Evolutionary conservation across 2,329 filamentous ascomycete genomes (phyloP).

Genomic region (Akanthomyces uredinophilus): DNA sequence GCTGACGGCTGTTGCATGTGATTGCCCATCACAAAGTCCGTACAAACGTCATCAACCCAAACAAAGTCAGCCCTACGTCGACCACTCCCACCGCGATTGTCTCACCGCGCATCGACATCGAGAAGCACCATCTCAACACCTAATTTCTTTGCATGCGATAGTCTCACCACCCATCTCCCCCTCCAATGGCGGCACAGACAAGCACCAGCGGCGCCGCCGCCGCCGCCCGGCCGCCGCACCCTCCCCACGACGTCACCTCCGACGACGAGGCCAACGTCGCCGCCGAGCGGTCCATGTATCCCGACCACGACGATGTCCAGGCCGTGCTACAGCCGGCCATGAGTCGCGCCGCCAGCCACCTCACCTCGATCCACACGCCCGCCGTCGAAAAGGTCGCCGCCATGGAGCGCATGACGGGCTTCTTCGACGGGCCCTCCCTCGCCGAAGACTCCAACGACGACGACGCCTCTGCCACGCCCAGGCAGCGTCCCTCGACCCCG

Average conservation of each 20-base stretch:
- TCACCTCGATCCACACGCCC: slow-evolving; percentile 50
- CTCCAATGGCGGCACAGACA: slow-evolving; percentile 1
- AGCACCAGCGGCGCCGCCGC: background rate
- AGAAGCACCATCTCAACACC: background rate
- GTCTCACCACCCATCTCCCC: background rate
- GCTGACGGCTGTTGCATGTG: background rate
- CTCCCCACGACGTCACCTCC: background rate
- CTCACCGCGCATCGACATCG: background rate
- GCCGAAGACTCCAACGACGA: slow-evolving; percentile 17
- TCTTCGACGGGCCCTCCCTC: slow-evolving; percentile 22
- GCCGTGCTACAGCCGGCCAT: slow-evolving; percentile 56
- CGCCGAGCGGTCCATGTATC: slow-evolving; percentile 35
- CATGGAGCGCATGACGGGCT: slow-evolving; percentile 35
- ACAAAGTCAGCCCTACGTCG: background rate
- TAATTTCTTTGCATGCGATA: background rate
- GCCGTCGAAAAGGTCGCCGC: slow-evolving; percentile 54
- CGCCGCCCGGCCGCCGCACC: background rate
- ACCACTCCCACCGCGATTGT: too few relatives aligned
- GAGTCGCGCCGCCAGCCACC: slow-evolving; percentile 50
- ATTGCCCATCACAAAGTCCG: background rate
- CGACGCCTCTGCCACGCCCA: slow-evolving; percentile 15
- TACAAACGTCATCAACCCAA: background rate
- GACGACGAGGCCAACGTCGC: slow-evolving; percentile 18
- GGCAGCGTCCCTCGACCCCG: background rate
- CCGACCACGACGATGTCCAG: slow-evolving; percentile 52